phyloP scores from a whole-genome alignment of 257 asterid species.

The Plectranthus barbatus region DNA sequence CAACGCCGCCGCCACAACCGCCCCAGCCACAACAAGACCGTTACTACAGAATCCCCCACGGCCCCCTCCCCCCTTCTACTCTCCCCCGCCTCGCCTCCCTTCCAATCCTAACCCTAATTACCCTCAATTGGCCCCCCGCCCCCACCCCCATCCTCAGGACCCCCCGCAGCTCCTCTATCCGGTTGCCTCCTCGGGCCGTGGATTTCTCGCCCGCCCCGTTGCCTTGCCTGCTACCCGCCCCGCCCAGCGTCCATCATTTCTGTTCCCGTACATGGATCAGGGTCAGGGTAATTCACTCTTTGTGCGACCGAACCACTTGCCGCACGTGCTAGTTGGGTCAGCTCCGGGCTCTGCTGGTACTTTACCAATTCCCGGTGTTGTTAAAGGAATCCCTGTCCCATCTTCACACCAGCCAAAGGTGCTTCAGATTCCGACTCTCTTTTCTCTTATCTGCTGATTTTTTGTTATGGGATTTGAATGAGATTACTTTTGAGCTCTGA shows the following conservation, averaged over 20 bases:
- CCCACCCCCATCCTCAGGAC: constrained; percentile 30
- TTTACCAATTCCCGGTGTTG: constrained; percentile 37
- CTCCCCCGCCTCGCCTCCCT: constrained; percentile 36
- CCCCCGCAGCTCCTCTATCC: constrained; percentile 54
- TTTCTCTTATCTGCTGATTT: too few species aligned
- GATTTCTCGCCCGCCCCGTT: constrained; percentile 40
- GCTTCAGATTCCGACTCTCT: background rate
- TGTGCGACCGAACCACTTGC: constrained; percentile 38
- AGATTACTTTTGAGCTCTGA: background rate
- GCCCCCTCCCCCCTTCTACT: constrained; percentile 32
- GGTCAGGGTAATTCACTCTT: constrained; percentile 31
- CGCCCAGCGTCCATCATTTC: constrained; percentile 34
- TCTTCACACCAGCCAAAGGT: constrained; percentile 53
- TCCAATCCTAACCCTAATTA: constrained; percentile 50
- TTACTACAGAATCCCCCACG: constrained; percentile 27
- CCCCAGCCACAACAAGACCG: constrained; percentile 26
- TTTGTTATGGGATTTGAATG: background rate
- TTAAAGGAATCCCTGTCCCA: constrained; percentile 44
- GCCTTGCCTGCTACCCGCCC: constrained; percentile 30
- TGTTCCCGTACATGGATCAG: constrained; percentile 46
- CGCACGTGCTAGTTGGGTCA: constrained; percentile 30
- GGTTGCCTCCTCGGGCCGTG: constrained; percentile 58
- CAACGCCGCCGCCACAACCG: constrained; percentile 19
- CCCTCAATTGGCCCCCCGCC: constrained; percentile 48
- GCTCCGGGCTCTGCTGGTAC: constrained; percentile 23